Base-by-base conservation (phyloP, 179 eudicot genomes). In the Spergularia azorica region DNA sequence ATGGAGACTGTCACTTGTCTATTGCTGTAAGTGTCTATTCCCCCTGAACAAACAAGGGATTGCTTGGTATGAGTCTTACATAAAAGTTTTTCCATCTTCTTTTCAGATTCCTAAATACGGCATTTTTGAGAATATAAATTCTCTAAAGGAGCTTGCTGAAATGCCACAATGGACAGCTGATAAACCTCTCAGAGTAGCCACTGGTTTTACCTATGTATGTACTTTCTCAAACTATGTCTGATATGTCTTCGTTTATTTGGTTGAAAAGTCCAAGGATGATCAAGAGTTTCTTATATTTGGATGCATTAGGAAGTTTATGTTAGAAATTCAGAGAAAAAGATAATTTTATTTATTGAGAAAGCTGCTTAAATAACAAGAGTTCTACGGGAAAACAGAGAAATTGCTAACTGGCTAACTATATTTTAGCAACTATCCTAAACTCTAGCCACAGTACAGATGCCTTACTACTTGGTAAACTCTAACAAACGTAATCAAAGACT, bases 141-240 rank as follows among this genome's bases (percentile, higher is more conserved):
- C 99, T 46, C 18, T 95, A 77, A 80, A 81, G 83, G 99, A 93
- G 84, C 91, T 95, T 76, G 95, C 93, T 39, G 84, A 86, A 84
- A 95, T 95, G 99, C 96, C 99, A 58, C 97, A 88, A 58, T 95
- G 99, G 99, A 95, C 97, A 71, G 85, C 90, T 52, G 92, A 91
- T 81, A 95, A 84, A 70, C 99, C 98, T 80, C 88, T 95, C 61
- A 85, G 98, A 85, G 90, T 95, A 72, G 98, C 97, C 58, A 93
- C 98, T 74, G 97, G 98, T 75, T 95, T 95, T 86, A 89, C 97
- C 79, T 84, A 93, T 84, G 99, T 95, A 88, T 72, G 83, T 72
- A 2, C 18, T 65, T 57, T 73, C 11, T 63, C 39, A 20, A 51
- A 36, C 70, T 64, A 4, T 52, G 43, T 51, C 12, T 11, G 46